These are phyloP conservation scores for Pichia heedii DNA, from an alignment of 805 yeast genomes.

Conservation along the genomic window DNA sequence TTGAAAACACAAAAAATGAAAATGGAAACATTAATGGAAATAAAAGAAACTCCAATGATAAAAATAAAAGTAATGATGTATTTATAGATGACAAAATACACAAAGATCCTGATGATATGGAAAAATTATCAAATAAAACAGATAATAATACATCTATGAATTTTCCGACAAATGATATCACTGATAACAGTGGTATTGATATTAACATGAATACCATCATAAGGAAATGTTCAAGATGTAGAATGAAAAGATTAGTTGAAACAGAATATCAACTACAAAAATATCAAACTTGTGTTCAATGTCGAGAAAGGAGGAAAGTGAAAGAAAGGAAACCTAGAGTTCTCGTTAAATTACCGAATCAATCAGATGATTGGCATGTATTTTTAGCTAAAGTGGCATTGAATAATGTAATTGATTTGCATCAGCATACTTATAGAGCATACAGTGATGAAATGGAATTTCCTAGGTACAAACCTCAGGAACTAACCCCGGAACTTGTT, in stretches of 20 bases:
- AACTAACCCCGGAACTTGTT: slow-evolving; percentile 26
- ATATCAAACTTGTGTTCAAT: slow-evolving; percentile 34
- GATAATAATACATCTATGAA: too few species aligned
- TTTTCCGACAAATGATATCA: too few species aligned
- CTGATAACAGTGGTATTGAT: too few species aligned
- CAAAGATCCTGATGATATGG: too few species aligned
- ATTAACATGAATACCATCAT: slow-evolving; percentile 1
- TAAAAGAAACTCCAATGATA: too few species aligned
- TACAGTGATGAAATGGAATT: slow-evolving; percentile 24
- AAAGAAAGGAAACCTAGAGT: slow-evolving; percentile 22
- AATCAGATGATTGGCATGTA: slow-evolving; percentile 26
- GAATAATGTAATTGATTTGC: slow-evolving; percentile 28
- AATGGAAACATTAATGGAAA: too few species aligned
- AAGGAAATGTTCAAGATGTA: slow-evolving; percentile 36
- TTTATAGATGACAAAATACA: too few species aligned
- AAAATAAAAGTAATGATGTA: too few species aligned
- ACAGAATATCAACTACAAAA: slow-evolving; percentile 25
- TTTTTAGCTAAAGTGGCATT: slow-evolving; percentile 28
- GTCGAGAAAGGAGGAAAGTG: slow-evolving; percentile 33
- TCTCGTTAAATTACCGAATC: slow-evolving; percentile 27
- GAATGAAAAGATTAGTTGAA: slow-evolving; percentile 32
- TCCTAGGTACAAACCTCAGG: slow-evolving; percentile 27
- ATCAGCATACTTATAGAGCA: slow-evolving; percentile 29
- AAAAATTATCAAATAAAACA: too few species aligned
- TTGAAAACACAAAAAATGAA: too few species aligned